These are phyloP conservation scores for Zasmidium angulare DNA, from an alignment of 2,329 filamentous ascomycete genomes.

Conservation along the genomic window DNA sequence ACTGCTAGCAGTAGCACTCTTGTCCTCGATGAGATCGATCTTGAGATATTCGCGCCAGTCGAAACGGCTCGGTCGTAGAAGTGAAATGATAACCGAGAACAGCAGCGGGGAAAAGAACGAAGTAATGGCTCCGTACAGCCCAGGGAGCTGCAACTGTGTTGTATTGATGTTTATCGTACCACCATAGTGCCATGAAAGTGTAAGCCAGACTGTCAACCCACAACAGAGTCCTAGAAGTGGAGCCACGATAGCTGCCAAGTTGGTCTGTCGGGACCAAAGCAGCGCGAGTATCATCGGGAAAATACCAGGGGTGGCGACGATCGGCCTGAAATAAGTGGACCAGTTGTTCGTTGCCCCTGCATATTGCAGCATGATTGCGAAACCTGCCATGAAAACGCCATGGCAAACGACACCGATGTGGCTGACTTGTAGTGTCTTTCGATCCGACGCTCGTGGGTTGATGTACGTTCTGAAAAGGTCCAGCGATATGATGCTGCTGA, in stretches of 20 bases:
- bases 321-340: constrained; percentile 43
- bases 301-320: constrained; percentile 46
- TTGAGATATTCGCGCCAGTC: constrained; percentile 50
- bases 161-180: constrained; percentile 44
- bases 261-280: constrained; percentile 48
- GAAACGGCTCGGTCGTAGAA: constrained; percentile 32
- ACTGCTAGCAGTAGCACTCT: constrained; percentile 14
- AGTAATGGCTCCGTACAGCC: constrained; percentile 46
- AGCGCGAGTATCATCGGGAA: constrained; percentile 48
- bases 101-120: constrained; percentile 50
- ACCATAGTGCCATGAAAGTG: constrained; percentile 40
- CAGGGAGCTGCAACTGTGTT: constrained; percentile 42
- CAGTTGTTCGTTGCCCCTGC: constrained; percentile 52
- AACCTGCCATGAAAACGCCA: constrained; percentile 49
- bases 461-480: constrained; percentile 55
- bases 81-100: constrained; percentile 48
- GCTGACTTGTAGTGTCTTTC: constrained; percentile 44
- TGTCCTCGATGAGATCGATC: constrained; percentile 48
- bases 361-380: constrained; percentile 50
- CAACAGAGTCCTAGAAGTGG: constrained; percentile 46
- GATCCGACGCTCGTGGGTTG: constrained; percentile 47
- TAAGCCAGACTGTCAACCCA: constrained; percentile 46
- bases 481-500: constrained; percentile 52
- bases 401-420: constrained; percentile 51
- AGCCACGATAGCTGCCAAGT: constrained; percentile 46